phyloP scores from a whole-genome alignment of 805 yeast genomes.

The Pichia manshurica region DNA sequence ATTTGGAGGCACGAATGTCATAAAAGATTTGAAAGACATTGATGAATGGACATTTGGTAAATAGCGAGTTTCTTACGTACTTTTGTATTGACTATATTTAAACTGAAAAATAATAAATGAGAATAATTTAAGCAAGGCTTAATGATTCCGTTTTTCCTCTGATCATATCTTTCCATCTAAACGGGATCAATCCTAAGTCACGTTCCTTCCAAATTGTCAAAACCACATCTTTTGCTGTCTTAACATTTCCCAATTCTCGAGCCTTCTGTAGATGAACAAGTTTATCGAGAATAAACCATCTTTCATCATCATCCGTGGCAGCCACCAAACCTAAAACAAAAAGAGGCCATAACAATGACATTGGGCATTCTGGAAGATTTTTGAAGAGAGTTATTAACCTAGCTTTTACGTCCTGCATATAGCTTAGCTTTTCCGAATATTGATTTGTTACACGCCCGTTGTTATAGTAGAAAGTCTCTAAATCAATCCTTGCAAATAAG shows the following conservation, averaged over 20 bases:
- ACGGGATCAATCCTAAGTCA: conserved; percentile 27
- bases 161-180: conserved; percentile 36
- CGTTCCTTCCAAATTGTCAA: conserved; percentile 37
- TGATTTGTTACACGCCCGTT: conserved; percentile 10
- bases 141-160: conserved; percentile 32
- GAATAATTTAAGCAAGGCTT: too few species aligned
- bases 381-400: conserved; percentile 23
- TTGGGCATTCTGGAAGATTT: conserved; percentile 28
- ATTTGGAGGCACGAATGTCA: conserved; percentile 18
- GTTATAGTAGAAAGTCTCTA: conserved; percentile 21
- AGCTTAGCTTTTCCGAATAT: conserved; percentile 11
- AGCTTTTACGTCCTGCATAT: conserved; percentile 17
- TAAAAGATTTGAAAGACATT: conserved; percentile 19
- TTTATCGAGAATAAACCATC: conserved; percentile 35
- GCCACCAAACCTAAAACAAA: conserved; percentile 35
- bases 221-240: conserved; percentile 32
- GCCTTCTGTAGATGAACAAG: conserved; percentile 32
- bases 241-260: conserved; percentile 35
- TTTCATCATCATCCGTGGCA: conserved; percentile 32
- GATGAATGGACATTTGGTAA: conserved; percentile 14
- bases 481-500: conserved; percentile 32
- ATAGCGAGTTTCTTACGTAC: too few species aligned
- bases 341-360: conserved; percentile 38
- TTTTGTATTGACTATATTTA: too few species aligned
- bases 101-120: not conserved